These are phyloP conservation scores for Populus tremula DNA, from an alignment of 345 rosid species.

Conservation along the genomic window DNA sequence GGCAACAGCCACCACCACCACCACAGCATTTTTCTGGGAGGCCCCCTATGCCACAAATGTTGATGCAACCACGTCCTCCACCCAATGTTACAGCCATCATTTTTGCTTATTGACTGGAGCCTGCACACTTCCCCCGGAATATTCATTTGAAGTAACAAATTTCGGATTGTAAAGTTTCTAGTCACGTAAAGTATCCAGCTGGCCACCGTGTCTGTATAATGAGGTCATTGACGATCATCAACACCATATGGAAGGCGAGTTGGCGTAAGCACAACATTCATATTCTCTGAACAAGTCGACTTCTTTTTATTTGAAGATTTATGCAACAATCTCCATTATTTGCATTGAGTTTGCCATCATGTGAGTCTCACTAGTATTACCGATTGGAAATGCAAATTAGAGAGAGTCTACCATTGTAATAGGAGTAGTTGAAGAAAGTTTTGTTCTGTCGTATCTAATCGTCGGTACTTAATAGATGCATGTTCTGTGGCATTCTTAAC, in stretches of 20 bases:
- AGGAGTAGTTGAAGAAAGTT: not conserved
- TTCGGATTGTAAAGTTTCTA: not conserved
- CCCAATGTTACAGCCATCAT: slow-evolving; percentile 1
- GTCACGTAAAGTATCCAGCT: not conserved
- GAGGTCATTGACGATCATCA: not conserved
- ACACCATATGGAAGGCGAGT: not conserved
- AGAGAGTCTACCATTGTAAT: not conserved
- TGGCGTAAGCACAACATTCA: no score
- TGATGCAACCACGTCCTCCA: slow-evolving; percentile 67
- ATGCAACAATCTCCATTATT: not conserved
- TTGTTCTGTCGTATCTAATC: not conserved
- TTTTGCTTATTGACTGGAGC: not conserved
- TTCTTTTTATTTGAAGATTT: not conserved
- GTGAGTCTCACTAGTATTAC: not conserved
- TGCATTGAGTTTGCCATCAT: not conserved
- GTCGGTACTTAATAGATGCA: not conserved
- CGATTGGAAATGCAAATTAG: not conserved
- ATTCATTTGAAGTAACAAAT: not conserved
- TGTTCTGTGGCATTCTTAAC: not conserved
- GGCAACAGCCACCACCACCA: slow-evolving; percentile 64
- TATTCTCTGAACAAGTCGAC: no score
- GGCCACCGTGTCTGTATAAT: not conserved
- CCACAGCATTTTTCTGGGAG: slow-evolving; percentile 54
- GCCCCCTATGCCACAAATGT: slow-evolving; percentile 53
- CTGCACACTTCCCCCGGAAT: not conserved